Evolutionary conservation across 306 rosid species (phyloP).

Genomic region (Trifolium fragiferum): DNA sequence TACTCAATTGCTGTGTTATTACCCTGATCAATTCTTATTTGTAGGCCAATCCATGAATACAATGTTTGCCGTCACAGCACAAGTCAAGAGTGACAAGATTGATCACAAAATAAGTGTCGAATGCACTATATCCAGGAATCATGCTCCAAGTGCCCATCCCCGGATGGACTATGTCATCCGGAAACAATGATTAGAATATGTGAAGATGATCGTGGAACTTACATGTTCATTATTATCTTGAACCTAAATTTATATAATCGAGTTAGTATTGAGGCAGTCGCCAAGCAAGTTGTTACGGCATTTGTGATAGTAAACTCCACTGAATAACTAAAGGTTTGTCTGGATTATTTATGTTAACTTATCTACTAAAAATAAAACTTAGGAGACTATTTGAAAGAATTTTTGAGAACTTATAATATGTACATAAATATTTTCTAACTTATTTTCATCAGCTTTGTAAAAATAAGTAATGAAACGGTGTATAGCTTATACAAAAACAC

Average conservation of each 20-base stretch:
- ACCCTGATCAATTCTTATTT: slow-evolving; percentile 21
- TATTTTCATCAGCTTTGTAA: background rate
- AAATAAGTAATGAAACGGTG: too few species aligned
- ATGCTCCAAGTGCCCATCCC: background rate
- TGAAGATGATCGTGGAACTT: background rate
- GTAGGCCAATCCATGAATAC: slow-evolving; percentile 40
- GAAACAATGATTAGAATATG: background rate
- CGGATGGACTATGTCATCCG: background rate
- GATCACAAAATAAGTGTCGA: background rate
- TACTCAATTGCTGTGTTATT: background rate
- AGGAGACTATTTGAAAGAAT: background rate
- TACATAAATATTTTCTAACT: background rate
- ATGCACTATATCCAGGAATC: background rate
- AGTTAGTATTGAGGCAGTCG: background rate
- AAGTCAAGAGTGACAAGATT: background rate
- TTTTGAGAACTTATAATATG: background rate
- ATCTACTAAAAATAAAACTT: background rate
- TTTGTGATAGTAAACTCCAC: background rate
- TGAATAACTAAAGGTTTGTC: background rate
- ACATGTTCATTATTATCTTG: background rate
- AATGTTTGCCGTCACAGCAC: background rate
- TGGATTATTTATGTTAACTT: background rate
- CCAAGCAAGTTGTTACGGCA: background rate
- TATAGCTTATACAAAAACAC: background rate
- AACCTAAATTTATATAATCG: background rate